These are phyloP conservation scores for Psilocybe sp. DNA, from an alignment of 768 basidiomycete genomes.

Conservation along the genomic window DNA sequence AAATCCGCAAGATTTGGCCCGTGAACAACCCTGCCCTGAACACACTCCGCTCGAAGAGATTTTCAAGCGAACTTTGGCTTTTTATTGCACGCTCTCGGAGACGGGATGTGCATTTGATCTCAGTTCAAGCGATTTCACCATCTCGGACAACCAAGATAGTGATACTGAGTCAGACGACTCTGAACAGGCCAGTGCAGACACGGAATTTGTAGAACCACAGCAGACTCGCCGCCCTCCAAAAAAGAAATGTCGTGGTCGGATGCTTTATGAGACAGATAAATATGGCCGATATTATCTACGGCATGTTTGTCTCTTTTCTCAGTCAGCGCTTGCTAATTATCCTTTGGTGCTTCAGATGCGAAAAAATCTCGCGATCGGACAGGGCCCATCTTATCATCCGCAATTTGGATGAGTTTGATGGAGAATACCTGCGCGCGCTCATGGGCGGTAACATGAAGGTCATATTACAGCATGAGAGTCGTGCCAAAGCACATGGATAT, in stretches of 20 bases:
- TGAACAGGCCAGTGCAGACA: not conserved
- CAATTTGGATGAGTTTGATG: conserved; percentile 19
- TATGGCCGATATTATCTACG: not conserved
- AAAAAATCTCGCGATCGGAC: not conserved
- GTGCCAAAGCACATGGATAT: conserved; percentile 4
- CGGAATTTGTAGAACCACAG: not conserved
- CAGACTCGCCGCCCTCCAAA: not conserved
- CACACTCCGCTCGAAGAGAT: conserved; percentile 6
- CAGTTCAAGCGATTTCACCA: not conserved
- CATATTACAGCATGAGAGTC: not conserved
- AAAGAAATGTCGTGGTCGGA: too few species aligned
- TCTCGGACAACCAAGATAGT: not conserved
- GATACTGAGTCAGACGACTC: not conserved
- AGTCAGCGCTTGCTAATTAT: not conserved
- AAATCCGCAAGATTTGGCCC: too few species aligned
- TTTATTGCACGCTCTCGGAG: conserved; percentile 16
- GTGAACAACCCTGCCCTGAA: too few species aligned
- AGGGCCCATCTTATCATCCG: conserved; percentile 16
- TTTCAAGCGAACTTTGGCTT: conserved; percentile 18
- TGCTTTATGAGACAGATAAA: too few species aligned
- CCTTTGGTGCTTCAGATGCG: conserved; percentile 4
- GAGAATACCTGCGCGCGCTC: conserved; percentile 18
- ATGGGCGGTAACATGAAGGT: not conserved
- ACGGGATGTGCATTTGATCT: conserved; percentile 15
- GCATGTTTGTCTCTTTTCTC: not conserved